Percentiles rank a stretch among this genome's conserved stretches.
Conservation (phyloP, 2,329 filamentous ascomycete genomes). For the Cercospora sp. region DNA sequence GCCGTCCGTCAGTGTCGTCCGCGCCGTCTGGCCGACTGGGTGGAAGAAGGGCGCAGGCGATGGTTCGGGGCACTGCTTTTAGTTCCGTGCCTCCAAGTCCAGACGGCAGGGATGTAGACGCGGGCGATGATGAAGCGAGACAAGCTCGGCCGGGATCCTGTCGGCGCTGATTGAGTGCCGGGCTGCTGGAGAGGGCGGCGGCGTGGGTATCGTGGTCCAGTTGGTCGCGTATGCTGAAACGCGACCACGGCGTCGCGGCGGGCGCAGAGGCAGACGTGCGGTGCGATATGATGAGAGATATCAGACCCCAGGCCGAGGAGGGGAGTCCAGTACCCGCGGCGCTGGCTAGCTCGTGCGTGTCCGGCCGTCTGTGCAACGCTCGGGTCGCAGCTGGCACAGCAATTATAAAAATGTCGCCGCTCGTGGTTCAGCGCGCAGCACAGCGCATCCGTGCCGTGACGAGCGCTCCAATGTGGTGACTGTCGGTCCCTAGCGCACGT, state of each 20-base stretch:
- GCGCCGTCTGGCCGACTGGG: not conserved
- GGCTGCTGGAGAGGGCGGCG: not conserved
- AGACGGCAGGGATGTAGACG: constrained; percentile 1
- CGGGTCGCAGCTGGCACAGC: not conserved
- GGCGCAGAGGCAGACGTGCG: not conserved
- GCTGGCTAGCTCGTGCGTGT: not conserved
- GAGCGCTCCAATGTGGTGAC: not conserved
- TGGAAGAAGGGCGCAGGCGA: not conserved
- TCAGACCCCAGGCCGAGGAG: not conserved
- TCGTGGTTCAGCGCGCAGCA: not conserved
- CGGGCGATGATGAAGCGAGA: constrained; percentile 10
- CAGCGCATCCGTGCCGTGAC: not conserved
- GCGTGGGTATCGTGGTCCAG: not conserved
- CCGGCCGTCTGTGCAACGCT: not conserved
- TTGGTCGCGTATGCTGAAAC: constrained; percentile 2
- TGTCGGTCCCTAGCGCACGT: not conserved
- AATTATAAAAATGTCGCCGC: not conserved
- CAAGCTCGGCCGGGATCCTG: constrained; percentile 9
- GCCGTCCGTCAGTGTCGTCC: not conserved
- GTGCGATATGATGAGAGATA: not conserved
- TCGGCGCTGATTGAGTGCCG: constrained; percentile 9
- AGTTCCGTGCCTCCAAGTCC: not conserved
- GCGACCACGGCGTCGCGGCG: not conserved
- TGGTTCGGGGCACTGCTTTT: constrained; percentile 4
- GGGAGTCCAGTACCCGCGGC: not conserved